Percentiles rank a stretch among this genome's conserved stretches.
Evolutionary conservation across 371 early-diverging fungal genomes (phyloP).

Genomic region (Mucor circinelloides): DNA sequence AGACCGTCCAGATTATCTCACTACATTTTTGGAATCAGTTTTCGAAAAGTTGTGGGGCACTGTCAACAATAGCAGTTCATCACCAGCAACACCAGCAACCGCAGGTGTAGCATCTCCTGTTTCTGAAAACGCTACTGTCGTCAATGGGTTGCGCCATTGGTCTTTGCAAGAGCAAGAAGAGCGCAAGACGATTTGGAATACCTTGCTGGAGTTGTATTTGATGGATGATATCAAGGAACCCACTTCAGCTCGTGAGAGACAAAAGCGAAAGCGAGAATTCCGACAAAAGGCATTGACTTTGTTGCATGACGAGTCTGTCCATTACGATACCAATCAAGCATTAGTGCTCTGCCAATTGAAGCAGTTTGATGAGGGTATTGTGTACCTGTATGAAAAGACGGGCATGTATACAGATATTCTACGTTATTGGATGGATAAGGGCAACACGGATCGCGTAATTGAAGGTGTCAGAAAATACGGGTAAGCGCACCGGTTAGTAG

Average conservation of each 20-base stretch:
- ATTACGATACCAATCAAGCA: slow-evolving; percentile 90
- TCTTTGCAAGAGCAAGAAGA: slow-evolving; percentile 57
- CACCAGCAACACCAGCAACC: slow-evolving; percentile 10
- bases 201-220: slow-evolving; percentile 89
- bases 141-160: not conserved
- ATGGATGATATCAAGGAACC: slow-evolving; percentile 8
- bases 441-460: slow-evolving; percentile 75
- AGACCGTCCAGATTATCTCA: slow-evolving; percentile 70
- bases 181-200: slow-evolving; percentile 81
- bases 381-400: slow-evolving; percentile 84
- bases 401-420: slow-evolving; percentile 82
- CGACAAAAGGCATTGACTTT: slow-evolving; percentile 44
- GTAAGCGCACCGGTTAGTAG: slow-evolving; percentile 37
- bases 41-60: slow-evolving; percentile 61
- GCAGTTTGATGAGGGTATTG: slow-evolving; percentile 81
- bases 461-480: slow-evolving; percentile 81
- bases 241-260: slow-evolving; percentile 22
- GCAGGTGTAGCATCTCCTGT: not conserved
- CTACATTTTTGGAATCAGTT: slow-evolving; percentile 73
- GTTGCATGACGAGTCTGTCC: slow-evolving; percentile 52
- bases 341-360: slow-evolving; percentile 86
- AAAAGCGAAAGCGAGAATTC: slow-evolving; percentile 33
- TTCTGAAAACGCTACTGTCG: not conserved
- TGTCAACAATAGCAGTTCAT: not conserved
- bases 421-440: slow-evolving; percentile 78